Percentiles rank a stretch among this genome's conserved stretches.
These are phyloP conservation scores for Xylaria sp. DNA, from an alignment of 495 filamentous ascomycete species.

Conservation along the genomic window DNA sequence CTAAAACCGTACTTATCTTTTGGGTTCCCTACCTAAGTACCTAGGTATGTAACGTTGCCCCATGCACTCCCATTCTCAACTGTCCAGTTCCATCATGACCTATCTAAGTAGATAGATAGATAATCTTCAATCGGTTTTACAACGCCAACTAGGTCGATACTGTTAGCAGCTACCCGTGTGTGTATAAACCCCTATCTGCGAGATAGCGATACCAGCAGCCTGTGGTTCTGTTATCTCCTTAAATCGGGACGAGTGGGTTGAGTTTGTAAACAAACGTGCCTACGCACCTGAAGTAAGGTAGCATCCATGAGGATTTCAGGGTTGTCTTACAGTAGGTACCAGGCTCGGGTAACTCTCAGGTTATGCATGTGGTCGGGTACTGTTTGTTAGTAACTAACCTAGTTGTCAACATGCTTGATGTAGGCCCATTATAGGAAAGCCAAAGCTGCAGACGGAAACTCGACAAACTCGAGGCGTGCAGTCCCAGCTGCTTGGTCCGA, in stretches of 20 bases:
- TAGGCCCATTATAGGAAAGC: background rate
- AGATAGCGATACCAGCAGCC: background rate
- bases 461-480: background rate
- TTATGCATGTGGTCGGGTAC: background rate
- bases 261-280: background rate
- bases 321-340: background rate
- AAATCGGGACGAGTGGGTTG: background rate
- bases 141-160: background rate
- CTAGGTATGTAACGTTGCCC: slow-evolving; percentile 31
- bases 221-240: background rate
- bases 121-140: background rate
- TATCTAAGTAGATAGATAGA: background rate
- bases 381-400: background rate
- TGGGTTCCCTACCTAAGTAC: background rate
- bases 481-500: slow-evolving; percentile 16
- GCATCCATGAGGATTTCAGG: background rate
- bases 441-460: background rate
- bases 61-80: background rate
- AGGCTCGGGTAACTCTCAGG: background rate
- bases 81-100: background rate
- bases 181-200: background rate
- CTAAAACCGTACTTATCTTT: slow-evolving; percentile 3
- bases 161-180: background rate
- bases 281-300: background rate
- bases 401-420: no score